Conservation (phyloP, 768 basidiomycete genomes). For the Rhizopogon vesiculosus region DNA sequence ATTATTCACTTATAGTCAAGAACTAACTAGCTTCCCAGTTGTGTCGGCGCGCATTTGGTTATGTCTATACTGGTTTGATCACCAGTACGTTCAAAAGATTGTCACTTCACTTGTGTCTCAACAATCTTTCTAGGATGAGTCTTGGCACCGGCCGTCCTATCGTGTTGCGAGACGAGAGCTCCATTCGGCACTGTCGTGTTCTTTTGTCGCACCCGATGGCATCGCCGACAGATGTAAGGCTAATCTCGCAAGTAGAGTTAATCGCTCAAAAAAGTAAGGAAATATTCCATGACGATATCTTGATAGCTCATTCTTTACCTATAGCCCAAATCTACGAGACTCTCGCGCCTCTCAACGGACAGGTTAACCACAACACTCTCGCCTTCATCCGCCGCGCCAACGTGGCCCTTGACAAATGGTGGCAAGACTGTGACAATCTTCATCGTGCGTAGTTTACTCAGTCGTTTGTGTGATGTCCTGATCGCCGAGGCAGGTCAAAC, state of each 20-base stretch:
- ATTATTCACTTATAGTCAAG: neutral
- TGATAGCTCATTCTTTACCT: conserved; percentile 3
- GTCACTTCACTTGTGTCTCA: conserved; percentile 8
- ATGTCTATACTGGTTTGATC: conserved; percentile 95
- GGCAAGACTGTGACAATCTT: conserved; percentile 80
- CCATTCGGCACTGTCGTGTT: conserved; percentile 78
- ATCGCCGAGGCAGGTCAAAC: conserved; percentile 46
- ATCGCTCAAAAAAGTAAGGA: conserved; percentile 84
- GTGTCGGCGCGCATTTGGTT: conserved; percentile 93
- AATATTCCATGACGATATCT: neutral
- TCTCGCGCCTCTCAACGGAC: conserved; percentile 78
- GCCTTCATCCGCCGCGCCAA: conserved; percentile 86
- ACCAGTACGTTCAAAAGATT: conserved; percentile 56
- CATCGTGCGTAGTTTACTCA: conserved; percentile 50
- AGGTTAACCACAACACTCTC: conserved; percentile 80
- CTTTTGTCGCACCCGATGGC: conserved; percentile 83
- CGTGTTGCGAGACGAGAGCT: conserved; percentile 83
- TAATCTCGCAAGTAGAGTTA: conserved; percentile 85
- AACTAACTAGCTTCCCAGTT: conserved; percentile 40
- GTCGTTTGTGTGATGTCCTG: neutral
- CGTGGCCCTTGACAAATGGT: conserved; percentile 87
- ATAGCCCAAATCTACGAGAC: conserved; percentile 93
- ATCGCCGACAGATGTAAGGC: conserved; percentile 84
- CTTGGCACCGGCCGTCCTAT: conserved; percentile 89
- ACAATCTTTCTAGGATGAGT: conserved; percentile 59